These are phyloP conservation scores for Aspergillus asperescens DNA, from an alignment of 495 filamentous ascomycete species.

Conservation along the genomic window DNA sequence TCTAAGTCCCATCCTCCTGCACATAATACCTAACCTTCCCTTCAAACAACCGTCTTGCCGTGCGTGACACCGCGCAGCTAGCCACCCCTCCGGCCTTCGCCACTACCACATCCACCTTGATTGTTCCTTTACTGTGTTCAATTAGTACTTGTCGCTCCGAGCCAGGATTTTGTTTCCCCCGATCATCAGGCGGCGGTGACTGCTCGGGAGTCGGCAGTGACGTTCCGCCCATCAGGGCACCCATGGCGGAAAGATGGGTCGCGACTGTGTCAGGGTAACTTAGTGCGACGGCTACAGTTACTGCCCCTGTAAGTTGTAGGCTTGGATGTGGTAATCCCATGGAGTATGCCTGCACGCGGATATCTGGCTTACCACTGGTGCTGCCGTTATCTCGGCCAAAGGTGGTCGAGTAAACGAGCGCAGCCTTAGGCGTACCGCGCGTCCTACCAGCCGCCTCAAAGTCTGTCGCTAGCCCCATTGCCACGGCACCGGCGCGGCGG, in stretches of 20 bases:
- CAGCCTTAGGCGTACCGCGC: constrained; percentile 32
- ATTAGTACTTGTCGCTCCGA: background rate
- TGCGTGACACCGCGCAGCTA: background rate
- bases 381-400: too few species aligned
- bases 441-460: constrained; percentile 11
- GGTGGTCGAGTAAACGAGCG: constrained; percentile 21
- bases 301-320: constrained; percentile 32
- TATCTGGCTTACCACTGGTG: too few species aligned
- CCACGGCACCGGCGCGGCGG: constrained; percentile 24
- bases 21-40: background rate
- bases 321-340: constrained; percentile 31
- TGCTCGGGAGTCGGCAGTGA: too few species aligned
- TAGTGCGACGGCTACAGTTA: constrained; percentile 26
- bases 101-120: background rate
- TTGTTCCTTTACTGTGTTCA: background rate
- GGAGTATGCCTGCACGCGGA: constrained; percentile 25
- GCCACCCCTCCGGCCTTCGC: background rate
- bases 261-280: constrained; percentile 24
- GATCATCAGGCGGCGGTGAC: too few species aligned
- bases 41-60: background rate
- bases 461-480: constrained; percentile 22
- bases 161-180: too few species aligned
- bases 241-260: too few species aligned
- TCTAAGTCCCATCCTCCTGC: too few species aligned
- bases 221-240: too few species aligned